phyloP scores from a whole-genome alignment of 2,329 filamentous ascomycete genomes.

The Dactylellina leptospora region DNA sequence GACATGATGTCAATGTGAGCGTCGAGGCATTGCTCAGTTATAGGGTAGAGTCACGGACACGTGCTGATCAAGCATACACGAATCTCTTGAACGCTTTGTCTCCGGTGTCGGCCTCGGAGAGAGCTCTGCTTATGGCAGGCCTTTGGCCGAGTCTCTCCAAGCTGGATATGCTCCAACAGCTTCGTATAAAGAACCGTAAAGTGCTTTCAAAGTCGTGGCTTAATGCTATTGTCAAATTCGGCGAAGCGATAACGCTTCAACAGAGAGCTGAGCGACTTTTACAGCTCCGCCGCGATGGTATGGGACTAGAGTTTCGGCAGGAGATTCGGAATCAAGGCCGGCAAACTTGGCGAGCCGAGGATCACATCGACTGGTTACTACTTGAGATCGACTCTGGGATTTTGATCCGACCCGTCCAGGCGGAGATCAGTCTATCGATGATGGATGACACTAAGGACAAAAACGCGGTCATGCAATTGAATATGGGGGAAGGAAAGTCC shows the following conservation, averaged over 20 bases:
- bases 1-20: neutral
- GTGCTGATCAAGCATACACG: neutral
- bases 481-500: constrained; percentile 77
- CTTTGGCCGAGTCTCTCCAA: constrained; percentile 37
- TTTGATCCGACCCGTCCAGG: constrained; percentile 69
- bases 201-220: neutral
- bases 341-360: constrained; percentile 27
- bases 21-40: neutral
- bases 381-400: constrained; percentile 73
- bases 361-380: constrained; percentile 71
- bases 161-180: constrained; percentile 7
- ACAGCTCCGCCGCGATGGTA: neutral
- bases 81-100: neutral
- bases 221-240: constrained; percentile 4
- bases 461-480: constrained; percentile 71
- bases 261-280: constrained; percentile 18
- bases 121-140: constrained; percentile 8
- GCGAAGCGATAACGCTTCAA: constrained; percentile 18
- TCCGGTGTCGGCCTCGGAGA: neutral
- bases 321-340: constrained; percentile 9
- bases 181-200: neutral
- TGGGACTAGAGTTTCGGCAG: constrained; percentile 54
- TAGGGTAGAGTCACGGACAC: neutral
- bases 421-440: constrained; percentile 69
- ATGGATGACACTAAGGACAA: constrained; percentile 59